These are phyloP conservation scores for Hypoxylon fuscum DNA, from an alignment of 495 filamentous ascomycete genomes.

Conservation along the genomic window DNA sequence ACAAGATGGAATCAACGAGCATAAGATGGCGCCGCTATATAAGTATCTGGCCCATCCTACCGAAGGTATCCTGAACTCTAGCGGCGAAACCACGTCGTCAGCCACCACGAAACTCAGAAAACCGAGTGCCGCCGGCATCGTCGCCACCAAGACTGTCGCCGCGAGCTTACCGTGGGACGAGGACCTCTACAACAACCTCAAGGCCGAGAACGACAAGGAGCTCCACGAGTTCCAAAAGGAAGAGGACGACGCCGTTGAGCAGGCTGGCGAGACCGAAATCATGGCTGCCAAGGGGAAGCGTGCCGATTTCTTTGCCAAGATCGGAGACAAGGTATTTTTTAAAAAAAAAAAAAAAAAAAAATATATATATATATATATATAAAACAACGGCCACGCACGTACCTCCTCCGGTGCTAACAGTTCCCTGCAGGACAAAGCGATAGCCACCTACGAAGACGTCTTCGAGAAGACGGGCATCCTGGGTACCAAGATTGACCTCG, in stretches of 20 bases:
- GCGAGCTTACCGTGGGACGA: conserved; percentile 90
- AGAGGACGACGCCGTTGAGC: conserved; percentile 92
- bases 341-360: no score
- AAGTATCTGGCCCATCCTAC: conserved; percentile 91
- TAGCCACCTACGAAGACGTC: conserved; percentile 88
- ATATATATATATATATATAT: no score
- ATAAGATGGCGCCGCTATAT: conserved; percentile 98
- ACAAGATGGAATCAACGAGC: conserved; percentile 89
- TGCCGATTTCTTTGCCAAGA: conserved; percentile 92
- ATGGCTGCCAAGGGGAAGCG: conserved; percentile 91
- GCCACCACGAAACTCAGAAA: conserved; percentile 62
- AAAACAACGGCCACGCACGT: no score
- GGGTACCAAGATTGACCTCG: conserved; percentile 95
- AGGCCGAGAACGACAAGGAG: conserved; percentile 89
- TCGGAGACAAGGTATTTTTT: conserved; percentile 90
- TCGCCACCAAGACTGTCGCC: conserved; percentile 71
- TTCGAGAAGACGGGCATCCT: conserved; percentile 94
- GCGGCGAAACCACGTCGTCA: conserved; percentile 71
- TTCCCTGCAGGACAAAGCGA: conserved; percentile 80
- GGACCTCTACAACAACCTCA: conserved; percentile 80
- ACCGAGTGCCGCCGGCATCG: conserved; percentile 71
- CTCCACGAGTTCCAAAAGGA: conserved; percentile 93
- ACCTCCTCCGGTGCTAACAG: conserved; percentile 10
- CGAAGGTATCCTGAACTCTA: conserved; percentile 87
- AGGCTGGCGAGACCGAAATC: conserved; percentile 94